Percentiles rank a stretch among this genome's conserved stretches.
These are phyloP conservation scores for Backusella sp. DNA, from an alignment of 192 early-diverging fungal species.

Conservation along the genomic window DNA sequence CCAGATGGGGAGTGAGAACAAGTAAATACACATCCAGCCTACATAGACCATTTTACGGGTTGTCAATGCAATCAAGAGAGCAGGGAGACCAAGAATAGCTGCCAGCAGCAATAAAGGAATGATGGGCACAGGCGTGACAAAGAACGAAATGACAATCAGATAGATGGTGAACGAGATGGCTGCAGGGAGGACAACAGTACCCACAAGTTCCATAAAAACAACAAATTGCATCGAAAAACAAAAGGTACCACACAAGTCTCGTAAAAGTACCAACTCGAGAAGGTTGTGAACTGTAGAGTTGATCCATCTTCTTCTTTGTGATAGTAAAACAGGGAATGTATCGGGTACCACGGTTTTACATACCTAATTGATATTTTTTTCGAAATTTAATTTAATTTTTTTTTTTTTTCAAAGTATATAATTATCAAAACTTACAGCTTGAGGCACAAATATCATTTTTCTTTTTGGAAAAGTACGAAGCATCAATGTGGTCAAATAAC, in stretches of 20 bases:
- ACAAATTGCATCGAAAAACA: slow-evolving; percentile 97
- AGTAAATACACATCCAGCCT: slow-evolving; percentile 76
- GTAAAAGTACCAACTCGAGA: slow-evolving; percentile 76
- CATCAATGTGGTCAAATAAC: slow-evolving; percentile 78
- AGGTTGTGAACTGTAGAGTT: slow-evolving; percentile 88
- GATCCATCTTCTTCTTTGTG: slow-evolving; percentile 85
- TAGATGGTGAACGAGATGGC: slow-evolving; percentile 87
- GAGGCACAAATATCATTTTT: slow-evolving; percentile 74
- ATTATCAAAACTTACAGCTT: slow-evolving; percentile 42
- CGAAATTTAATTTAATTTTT: neutral
- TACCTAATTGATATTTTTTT: slow-evolving; percentile 36
- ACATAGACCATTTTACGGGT: slow-evolving; percentile 83
- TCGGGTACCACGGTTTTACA: slow-evolving; percentile 76
- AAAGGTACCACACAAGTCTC: slow-evolving; percentile 86
- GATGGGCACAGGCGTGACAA: slow-evolving; percentile 46
- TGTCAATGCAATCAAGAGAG: slow-evolving; percentile 85
- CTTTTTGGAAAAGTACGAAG: slow-evolving; percentile 68
- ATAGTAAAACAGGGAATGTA: slow-evolving; percentile 64
- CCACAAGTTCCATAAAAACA: slow-evolving; percentile 91
- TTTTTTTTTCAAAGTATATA: neutral
- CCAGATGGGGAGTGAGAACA: slow-evolving; percentile 70
- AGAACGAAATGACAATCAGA: slow-evolving; percentile 76
- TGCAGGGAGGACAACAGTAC: slow-evolving; percentile 88
- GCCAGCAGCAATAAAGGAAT: slow-evolving; percentile 78
- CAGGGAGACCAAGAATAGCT: slow-evolving; percentile 86